phyloP scores from a whole-genome alignment of 78 protist species.

The Goniomonas avonlea region DNA sequence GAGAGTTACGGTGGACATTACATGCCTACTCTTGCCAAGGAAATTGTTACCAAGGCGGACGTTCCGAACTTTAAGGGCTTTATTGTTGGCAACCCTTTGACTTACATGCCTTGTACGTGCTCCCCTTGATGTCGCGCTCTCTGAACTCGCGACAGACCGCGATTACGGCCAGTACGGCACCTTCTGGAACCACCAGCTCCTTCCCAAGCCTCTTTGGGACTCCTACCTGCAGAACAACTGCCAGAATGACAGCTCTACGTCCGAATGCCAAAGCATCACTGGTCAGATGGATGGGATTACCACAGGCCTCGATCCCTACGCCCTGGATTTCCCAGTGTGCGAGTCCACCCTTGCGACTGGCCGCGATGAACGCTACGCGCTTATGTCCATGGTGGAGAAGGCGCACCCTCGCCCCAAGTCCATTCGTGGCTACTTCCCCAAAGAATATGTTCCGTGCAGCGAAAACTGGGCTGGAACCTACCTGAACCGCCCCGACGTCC shows the following conservation, averaged over 20 bases:
- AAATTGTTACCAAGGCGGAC: not conserved
- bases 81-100: not conserved
- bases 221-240: no score
- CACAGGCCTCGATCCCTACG: not conserved
- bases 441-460: not conserved
- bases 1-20: constrained; percentile 62
- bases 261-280: not conserved
- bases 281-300: not conserved
- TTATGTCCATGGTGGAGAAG: not conserved
- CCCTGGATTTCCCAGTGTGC: constrained; percentile 12
- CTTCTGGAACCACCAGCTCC: not conserved
- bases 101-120: not conserved
- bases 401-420: not conserved
- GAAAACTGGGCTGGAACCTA: not conserved
- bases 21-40: constrained; percentile 20
- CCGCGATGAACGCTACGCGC: not conserved
- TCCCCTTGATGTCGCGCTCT: constrained; percentile 5
- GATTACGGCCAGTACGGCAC: constrained; percentile 2
- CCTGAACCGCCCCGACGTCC: not conserved
- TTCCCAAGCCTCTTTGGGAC: not conserved
- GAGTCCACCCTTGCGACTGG: not conserved
- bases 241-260: no score
- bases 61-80: not conserved
- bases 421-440: not conserved
- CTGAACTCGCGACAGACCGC: no score